phyloP scores from a whole-genome alignment of 192 early-diverging fungal species.

The Irineochytrium annulatum region DNA sequence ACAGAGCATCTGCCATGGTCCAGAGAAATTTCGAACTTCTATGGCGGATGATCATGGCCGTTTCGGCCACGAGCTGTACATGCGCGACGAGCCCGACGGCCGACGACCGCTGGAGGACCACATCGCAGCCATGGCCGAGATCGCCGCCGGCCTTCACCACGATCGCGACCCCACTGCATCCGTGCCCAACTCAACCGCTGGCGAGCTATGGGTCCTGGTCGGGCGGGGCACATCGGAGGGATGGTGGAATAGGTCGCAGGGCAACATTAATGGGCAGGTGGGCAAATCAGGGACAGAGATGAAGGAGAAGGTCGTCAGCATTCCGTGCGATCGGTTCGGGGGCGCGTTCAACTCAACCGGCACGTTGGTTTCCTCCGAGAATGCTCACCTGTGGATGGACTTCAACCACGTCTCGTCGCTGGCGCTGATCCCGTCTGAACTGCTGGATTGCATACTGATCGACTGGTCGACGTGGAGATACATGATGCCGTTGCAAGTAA shows the following conservation, averaged over 20 bases:
- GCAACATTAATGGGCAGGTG: neutral
- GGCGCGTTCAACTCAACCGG: slow-evolving; percentile 24
- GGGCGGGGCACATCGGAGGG: neutral
- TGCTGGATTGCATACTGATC: slow-evolving; percentile 19
- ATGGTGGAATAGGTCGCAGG: neutral
- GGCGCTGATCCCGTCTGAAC: slow-evolving; percentile 7
- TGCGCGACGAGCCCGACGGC: neutral
- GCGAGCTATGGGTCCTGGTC: neutral
- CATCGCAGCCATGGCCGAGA: neutral
- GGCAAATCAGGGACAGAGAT: neutral
- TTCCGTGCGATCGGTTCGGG: slow-evolving; percentile 30
- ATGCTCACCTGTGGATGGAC: slow-evolving; percentile 26
- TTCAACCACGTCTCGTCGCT: slow-evolving; percentile 25
- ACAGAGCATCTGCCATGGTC: too few species aligned
- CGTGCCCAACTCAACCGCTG: neutral
- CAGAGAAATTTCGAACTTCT: too few species aligned
- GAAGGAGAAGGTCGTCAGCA: neutral
- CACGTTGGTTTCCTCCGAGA: neutral
- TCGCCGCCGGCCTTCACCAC: neutral
- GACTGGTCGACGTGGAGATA: slow-evolving; percentile 39
- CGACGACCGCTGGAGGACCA: neutral
- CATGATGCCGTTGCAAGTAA: slow-evolving; percentile 14
- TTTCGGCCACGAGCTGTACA: slow-evolving; percentile 15
- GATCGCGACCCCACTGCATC: neutral
- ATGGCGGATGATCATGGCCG: slow-evolving; percentile 10